A percentile compares a stretch with the other conserved stretches of the same genome.
Evolutionary conservation across 306 rosid genomes (phyloP).

Genomic region (Gleditsia sinensis): DNA sequence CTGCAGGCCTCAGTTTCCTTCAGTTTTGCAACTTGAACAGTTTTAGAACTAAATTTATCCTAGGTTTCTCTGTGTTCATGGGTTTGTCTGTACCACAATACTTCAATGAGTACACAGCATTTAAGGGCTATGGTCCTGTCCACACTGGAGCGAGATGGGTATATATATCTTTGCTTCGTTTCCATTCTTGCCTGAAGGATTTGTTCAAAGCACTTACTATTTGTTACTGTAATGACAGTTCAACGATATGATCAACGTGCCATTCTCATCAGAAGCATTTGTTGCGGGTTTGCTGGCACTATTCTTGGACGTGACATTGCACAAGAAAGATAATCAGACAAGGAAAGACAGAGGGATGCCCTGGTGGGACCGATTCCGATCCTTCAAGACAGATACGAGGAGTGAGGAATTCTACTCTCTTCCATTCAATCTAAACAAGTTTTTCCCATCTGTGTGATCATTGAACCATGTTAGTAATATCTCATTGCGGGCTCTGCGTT

Average conservation of each 20-base stretch:
- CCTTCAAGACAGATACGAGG: slow-evolving; percentile 77
- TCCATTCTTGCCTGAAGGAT: not conserved
- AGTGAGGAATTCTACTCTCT: slow-evolving; percentile 89
- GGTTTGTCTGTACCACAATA: slow-evolving; percentile 91
- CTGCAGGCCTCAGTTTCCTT: slow-evolving; percentile 83
- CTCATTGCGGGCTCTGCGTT: not conserved
- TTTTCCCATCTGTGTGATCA: slow-evolving; percentile 85
- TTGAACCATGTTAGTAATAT: slow-evolving; percentile 15
- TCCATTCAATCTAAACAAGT: slow-evolving; percentile 93
- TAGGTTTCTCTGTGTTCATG: slow-evolving; percentile 91
- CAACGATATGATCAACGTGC: slow-evolving; percentile 94
- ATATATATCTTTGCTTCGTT: not conserved
- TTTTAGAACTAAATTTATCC: slow-evolving; percentile 71
- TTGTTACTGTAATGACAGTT: slow-evolving; percentile 48
- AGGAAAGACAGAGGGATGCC: slow-evolving; percentile 85
- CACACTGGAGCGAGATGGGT: slow-evolving; percentile 97
- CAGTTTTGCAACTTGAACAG: slow-evolving; percentile 95
- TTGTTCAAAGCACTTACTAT: not conserved
- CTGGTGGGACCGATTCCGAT: slow-evolving; percentile 85
- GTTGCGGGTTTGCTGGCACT: slow-evolving; percentile 78
- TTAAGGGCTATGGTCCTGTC: slow-evolving; percentile 84
- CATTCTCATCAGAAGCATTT: slow-evolving; percentile 80
- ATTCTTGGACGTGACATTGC: slow-evolving; percentile 66
- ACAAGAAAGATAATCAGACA: slow-evolving; percentile 62
- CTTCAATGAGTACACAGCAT: slow-evolving; percentile 88